phyloP scores from a whole-genome alignment of 106 monocot genomes.

The Dioscorea zingiberensis region DNA sequence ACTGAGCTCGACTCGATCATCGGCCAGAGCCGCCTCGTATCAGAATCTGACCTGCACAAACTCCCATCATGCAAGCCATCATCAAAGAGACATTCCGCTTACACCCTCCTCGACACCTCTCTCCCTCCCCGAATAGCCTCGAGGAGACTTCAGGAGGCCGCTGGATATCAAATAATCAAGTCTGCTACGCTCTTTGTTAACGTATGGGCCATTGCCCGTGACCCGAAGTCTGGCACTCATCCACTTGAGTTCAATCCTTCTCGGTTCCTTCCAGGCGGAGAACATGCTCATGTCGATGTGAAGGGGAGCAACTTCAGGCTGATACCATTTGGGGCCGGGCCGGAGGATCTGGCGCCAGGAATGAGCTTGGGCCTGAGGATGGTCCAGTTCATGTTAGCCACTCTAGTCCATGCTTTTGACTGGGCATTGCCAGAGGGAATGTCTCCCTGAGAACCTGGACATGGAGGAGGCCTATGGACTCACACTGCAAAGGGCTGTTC shows the following conservation, averaged over 20 bases:
- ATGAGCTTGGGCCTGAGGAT: conserved; percentile 27
- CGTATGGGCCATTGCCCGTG: conserved; percentile 4
- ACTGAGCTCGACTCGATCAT: conserved; percentile 3
- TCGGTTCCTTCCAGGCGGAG: conserved; percentile 21
- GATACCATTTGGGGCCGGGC: conserved; percentile 28
- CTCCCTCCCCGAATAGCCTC: conserved; percentile 1
- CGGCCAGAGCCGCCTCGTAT: neutral
- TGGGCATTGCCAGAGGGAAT: conserved; percentile 22
- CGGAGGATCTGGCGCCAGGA: conserved; percentile 31
- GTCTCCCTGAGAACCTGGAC: conserved; percentile 18
- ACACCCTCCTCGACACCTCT: conserved; percentile 17
- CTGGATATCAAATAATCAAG: neutral
- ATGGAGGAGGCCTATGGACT: conserved; percentile 43
- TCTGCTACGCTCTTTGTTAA: neutral
- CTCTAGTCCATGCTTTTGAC: conserved; percentile 25
- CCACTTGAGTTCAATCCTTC: conserved; percentile 4
- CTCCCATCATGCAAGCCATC: conserved; percentile 8
- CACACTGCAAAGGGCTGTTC: conserved; percentile 15
- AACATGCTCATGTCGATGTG: conserved; percentile 14
- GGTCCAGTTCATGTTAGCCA: conserved; percentile 23
- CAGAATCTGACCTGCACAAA: neutral
- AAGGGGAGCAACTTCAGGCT: conserved; percentile 27
- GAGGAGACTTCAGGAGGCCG: conserved; percentile 1
- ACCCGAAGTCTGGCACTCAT: neutral
- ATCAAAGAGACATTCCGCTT: conserved; percentile 18